Evolutionary conservation across 805 yeast species (phyloP).

Genomic region (Myxozyma melibiosi): DNA sequence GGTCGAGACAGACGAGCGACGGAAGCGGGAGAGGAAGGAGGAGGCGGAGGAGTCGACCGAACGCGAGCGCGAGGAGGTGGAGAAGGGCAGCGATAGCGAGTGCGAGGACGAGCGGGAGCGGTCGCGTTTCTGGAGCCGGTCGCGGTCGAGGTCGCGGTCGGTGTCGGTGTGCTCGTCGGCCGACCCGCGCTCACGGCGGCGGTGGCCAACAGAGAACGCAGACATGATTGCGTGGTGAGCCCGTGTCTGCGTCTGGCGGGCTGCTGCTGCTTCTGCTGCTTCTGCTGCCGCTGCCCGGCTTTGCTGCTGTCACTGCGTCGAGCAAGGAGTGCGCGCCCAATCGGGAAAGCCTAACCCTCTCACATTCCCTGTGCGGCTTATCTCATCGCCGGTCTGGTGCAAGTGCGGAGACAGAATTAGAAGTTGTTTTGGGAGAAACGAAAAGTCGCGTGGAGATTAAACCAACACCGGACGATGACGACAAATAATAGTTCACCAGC

Average conservation of each 20-base stretch:
- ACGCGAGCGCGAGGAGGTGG: conserved; percentile 4
- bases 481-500: no score
- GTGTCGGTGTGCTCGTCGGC: background rate
- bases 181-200: background rate
- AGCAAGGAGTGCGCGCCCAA: background rate
- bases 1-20: conserved; percentile 28
- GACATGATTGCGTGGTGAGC: no score
- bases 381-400: no score
- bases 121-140: conserved; percentile 2
- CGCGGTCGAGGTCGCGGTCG: conserved; percentile 1
- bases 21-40: conserved; percentile 25
- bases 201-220: background rate
- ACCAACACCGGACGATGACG: no score
- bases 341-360: no score
- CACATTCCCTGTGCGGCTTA: no score
- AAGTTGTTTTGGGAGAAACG: no score
- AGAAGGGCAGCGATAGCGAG: conserved; percentile 8
- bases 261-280: background rate
- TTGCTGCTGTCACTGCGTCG: background rate
- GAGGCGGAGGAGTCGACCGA: conserved; percentile 13
- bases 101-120: conserved; percentile 23
- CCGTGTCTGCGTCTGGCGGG: background rate
- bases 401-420: no score
- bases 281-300: background rate
- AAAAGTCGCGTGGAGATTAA: no score